Conservation (phyloP, 2,329 filamentous ascomycete genomes). For the Colletotrichum neosansevieriae region DNA sequence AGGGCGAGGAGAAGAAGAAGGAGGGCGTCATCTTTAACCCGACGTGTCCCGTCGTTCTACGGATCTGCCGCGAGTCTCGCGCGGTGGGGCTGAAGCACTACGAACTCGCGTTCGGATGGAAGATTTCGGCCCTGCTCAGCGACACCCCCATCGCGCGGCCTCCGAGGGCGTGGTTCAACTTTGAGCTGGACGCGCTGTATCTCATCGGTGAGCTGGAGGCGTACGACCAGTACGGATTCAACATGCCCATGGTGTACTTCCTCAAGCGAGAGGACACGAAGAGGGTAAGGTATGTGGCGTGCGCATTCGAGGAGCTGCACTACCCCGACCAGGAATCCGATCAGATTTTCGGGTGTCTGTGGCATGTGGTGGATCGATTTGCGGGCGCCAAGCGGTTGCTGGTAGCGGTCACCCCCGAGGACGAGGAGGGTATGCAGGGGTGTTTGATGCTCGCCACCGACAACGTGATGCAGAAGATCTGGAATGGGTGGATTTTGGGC, state of each 20-base stretch:
- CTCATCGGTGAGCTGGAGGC: slow-evolving; percentile 62
- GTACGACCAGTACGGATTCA: slow-evolving; percentile 59
- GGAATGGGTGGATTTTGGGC: slow-evolving; percentile 59
- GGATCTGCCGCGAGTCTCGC: slow-evolving; percentile 58
- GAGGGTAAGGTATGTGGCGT: slow-evolving; percentile 58
- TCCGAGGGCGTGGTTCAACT: slow-evolving; percentile 62
- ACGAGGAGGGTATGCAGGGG: slow-evolving; percentile 48
- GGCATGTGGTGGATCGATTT: slow-evolving; percentile 62
- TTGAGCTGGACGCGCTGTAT: slow-evolving; percentile 58
- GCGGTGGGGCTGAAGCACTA: slow-evolving; percentile 57
- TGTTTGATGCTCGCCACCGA: slow-evolving; percentile 48
- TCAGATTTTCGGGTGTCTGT: slow-evolving; percentile 61
- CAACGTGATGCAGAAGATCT: slow-evolving; percentile 61
- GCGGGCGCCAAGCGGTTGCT: slow-evolving; percentile 51
- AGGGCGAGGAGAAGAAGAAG: slow-evolving; percentile 28
- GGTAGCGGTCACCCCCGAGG: slow-evolving; percentile 55
- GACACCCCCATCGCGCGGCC: slow-evolving; percentile 50
- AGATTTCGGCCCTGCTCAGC: slow-evolving; percentile 55
- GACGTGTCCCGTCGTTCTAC: slow-evolving; percentile 57
- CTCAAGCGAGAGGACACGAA: slow-evolving; percentile 55
- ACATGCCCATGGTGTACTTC: slow-evolving; percentile 63
- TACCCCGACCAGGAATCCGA: slow-evolving; percentile 57
- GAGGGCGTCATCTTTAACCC: slow-evolving; percentile 43
- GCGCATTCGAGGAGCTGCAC: slow-evolving; percentile 58
- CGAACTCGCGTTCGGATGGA: slow-evolving; percentile 61